These are phyloP conservation scores for Ganoderma meredithae DNA, from an alignment of 1,284 basidiomycete genomes.

Conservation along the genomic window DNA sequence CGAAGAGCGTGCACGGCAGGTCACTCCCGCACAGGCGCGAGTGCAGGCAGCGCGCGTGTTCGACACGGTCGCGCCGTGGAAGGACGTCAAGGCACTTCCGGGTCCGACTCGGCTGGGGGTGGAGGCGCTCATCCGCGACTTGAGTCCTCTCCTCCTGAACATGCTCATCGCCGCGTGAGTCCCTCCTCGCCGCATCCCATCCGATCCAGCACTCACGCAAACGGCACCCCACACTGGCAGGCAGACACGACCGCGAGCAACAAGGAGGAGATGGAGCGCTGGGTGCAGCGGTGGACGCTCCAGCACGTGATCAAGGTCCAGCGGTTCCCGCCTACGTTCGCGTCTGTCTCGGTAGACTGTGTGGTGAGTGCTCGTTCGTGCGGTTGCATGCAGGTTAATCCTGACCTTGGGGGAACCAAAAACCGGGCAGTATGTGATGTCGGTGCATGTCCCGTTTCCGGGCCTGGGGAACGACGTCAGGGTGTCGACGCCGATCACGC, in stretches of 20 bases:
- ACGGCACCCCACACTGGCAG: not conserved
- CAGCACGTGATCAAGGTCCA: not conserved
- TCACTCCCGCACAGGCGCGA: conserved; percentile 47
- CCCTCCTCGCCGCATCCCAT: too few relatives aligned
- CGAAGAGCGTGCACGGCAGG: conserved; percentile 48
- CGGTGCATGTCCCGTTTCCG: not conserved
- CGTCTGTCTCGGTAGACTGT: not conserved
- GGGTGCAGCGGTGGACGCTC: not conserved
- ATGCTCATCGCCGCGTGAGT: conserved; percentile 62
- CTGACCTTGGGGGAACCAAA: too few relatives aligned
- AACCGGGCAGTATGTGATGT: too few relatives aligned
- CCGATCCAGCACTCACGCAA: too few relatives aligned
- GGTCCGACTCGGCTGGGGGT: conserved; percentile 56
- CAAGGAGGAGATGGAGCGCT: not conserved
- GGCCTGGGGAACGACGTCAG: not conserved
- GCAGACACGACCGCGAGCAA: not conserved
- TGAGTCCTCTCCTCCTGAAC: conserved; percentile 58
- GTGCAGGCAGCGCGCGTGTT: conserved; percentile 53
- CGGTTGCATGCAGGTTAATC: too few relatives aligned
- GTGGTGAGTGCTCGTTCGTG: conserved; percentile 3
- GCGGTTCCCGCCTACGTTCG: not conserved
- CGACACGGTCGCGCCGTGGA: conserved; percentile 56
- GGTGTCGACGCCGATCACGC: not conserved
- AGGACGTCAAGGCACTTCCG: conserved; percentile 37
- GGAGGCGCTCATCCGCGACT: conserved; percentile 55